Evolutionary conservation across 2,329 filamentous ascomycete species (phyloP), one percentile per base, ranked within the genome.

Genomic region (Beauveria brongniartii): DNA sequence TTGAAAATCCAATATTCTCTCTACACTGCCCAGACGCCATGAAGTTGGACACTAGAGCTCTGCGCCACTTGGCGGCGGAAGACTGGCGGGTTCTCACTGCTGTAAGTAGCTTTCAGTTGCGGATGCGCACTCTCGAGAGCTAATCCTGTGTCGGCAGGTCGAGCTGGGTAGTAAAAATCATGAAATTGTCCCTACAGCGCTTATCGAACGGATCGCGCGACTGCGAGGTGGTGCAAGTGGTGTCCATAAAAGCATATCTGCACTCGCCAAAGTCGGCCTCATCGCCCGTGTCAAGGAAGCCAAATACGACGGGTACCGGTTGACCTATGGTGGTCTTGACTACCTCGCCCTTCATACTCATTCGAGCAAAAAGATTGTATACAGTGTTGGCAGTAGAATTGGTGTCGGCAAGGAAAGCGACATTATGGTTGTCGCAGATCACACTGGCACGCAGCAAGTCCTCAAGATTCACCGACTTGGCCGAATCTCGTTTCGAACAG

Each of bases 331-430:
- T 68, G 94, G 94, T 2, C 86, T 97, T 53, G 94, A 99, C 78
- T 99, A 99, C 75, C 86, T 99, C n/a, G 91, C 94, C 18, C 82
- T 99, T 59, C 92, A 97, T 76, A 87, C 91, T 0, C 88, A 97
- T 73, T 88, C 92, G 62, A 89, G 90, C 68, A 82, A 86, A 65
- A 88, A 89, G 67, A 84, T 83, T 61, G 83, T 97, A 46, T 97
- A 96, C 82, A 95, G 90, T 67, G 91, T 97, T 4, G 94, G 94
- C 58, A 94, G 89, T 73, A 90, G 95, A 70, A 91, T 99, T 65
- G 94, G 95, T 53, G 92, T 97, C 3, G 94, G 94, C 59, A 99
- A 99, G 74, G 94, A 99, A 77, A 96, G 91, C 67, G 94, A 99
- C 71, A 97, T 99, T 70, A 90, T 95, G 74, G 88, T 97, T 62